Base-by-base conservation (phyloP, 192 early-diverging fungal species). In the Backusella mclennaniae region DNA sequence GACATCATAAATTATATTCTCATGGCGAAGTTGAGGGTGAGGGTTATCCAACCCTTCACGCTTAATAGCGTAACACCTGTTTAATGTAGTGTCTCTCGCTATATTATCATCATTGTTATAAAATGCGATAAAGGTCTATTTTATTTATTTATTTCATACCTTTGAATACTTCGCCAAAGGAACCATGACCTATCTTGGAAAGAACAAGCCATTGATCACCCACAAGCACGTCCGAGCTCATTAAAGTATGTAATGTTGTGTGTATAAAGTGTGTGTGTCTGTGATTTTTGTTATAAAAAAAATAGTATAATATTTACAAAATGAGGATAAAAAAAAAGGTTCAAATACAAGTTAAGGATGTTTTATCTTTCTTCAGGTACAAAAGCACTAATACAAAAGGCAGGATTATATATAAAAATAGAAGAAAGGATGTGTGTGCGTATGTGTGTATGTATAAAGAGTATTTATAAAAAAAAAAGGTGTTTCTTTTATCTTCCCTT, bases 131-230 rank as follows among this genome's bases (percentile, higher is more conserved):
- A 71, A 31, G 21, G 23, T 15, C 15, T 71, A 23, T 59, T 52
- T 52, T 52, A 52, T 52, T 69, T 29, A 33, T 67, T 69, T 29
- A 33, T 67, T 26, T 6, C n/a, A 11, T 84, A 89, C 87, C 87
- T 83, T 82, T 79, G 76, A 87, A 89, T 71, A 89, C 87, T 75
- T 89, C 87, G 9, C 87, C 87, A 81, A 89, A 89, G 11, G 86
- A 89, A 11, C 87, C 87, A 74, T 87, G 84, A 35, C 87, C 87
- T 74, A 89, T 89, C 79, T 85, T 85, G 68, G 85, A 82, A 78
- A 84, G 67, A 33, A 87, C 86, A 68, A 84, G 75, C 82, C 85
- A 89, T 76, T 87, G 80, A 68, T 83, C 87, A 71, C 86, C 87
- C 63, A 88, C 83, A 71, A 86, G 75, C 39, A 80, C 70, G 29